Evolutionary conservation across 2,329 filamentous ascomycete species (phyloP), one percentile per base, ranked within the genome.

Genomic region (Alternaria solani): DNA sequence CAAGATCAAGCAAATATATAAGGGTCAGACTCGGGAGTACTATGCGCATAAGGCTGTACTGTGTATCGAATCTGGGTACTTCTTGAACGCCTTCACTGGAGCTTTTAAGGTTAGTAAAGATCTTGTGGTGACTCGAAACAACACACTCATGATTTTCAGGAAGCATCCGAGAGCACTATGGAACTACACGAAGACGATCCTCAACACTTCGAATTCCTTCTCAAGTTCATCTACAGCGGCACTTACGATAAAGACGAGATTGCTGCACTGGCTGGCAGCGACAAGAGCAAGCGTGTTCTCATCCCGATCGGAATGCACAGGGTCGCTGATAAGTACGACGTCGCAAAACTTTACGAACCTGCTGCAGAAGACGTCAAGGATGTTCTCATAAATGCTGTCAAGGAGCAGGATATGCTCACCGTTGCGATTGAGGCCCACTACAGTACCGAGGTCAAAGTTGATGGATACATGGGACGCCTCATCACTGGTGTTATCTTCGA

Each of bases 221-320:
- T 36, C 32, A 36, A 36, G 5, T 36, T 36, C 2, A 36, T 36
- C 12, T 36, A 36, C 12, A 36, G 11, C 14, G 32, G 32, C 5
- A 16, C 6, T 3, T 36, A 36, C 32, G 32, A 36, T 7, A 36
- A 36, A 36, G 32, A 7, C 32, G 14, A 36, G 32, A 36, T 36
- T 12, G 32, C 0, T 1, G 14, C 4, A 12, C 14, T 36, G 5
- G 32, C 32, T 0, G 32, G 32, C 1, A 16, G 14, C 32, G 32
- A 36, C 0, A 0, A 36, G 11, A 0, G 0, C 32, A 16, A 16
- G 14, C 1, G 14, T 1, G 32, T 36, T 36, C 32, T 36, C 7
- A 36, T 36, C 14, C 32, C 32, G 0, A 7, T 36, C 6, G 14
- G 32, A 2, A 16, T 36, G 7, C 16, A 36, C 5, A 12, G 12